Conservation (phyloP, 306 rosid genomes). For the Trifolium subterraneum region DNA sequence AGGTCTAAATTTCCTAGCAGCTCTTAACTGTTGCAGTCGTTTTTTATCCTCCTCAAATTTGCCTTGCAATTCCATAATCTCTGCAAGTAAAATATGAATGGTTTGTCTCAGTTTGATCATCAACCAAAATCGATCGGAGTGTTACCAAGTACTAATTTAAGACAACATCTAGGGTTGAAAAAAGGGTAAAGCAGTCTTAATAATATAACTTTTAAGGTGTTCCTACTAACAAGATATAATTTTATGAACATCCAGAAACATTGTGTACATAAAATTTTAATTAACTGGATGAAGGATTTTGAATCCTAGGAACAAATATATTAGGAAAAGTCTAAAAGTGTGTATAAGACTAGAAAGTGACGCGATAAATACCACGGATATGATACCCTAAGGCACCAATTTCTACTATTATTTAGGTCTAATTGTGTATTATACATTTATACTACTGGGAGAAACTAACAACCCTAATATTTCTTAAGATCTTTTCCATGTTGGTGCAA, state of each 20-base stretch:
- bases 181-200: not conserved
- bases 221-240: not conserved
- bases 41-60: constrained; percentile 86
- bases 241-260: constrained; percentile 3
- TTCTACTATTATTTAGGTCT: not conserved
- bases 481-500: not conserved
- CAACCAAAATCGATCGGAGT: not conserved
- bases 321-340: not conserved
- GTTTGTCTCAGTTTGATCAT: constrained; percentile 36
- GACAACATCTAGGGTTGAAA: not conserved
- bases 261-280: not conserved
- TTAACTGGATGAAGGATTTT: not conserved
- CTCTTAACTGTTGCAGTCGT: constrained; percentile 80
- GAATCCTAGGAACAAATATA: not conserved
- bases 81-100: constrained; percentile 56
- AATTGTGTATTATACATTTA: not conserved
- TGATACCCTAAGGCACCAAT: not conserved
- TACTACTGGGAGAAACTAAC: not conserved
- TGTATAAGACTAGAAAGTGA: not conserved
- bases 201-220: not conserved
- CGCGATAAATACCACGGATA: not conserved
- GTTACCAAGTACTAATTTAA: constrained; percentile 5
- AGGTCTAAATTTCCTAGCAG: constrained; percentile 87
- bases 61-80: constrained; percentile 78
- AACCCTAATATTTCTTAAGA: not conserved